Conservation (phyloP, 129 eudicot species). For the Apium graveolens region DNA sequence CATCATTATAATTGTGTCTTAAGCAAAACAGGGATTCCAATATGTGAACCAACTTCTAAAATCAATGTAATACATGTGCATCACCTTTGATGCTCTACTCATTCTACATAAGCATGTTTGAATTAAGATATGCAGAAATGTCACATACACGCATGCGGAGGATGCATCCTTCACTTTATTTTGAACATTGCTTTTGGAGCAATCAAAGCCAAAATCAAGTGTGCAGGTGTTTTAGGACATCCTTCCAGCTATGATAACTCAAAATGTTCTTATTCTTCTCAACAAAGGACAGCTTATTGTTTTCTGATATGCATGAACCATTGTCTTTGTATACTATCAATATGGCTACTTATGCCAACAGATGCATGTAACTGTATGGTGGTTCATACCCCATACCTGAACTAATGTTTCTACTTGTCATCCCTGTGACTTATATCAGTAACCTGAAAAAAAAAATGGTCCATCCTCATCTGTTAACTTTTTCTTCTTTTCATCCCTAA, state of each 20-base stretch:
- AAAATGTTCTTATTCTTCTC: not conserved
- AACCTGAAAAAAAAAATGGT: constrained; percentile 19
- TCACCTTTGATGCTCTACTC: no score
- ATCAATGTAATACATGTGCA: not conserved
- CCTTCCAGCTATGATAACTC: not conserved
- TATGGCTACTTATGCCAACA: constrained; percentile 12
- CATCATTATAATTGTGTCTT: not conserved
- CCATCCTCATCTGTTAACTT: constrained; percentile 24
- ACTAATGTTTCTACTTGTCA: constrained; percentile 23
- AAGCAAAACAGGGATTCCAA: not conserved
- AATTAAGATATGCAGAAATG: not conserved
- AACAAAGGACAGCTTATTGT: not conserved
- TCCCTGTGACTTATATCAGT: constrained; percentile 24
- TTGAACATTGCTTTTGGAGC: not conserved
- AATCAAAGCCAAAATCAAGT: not conserved
- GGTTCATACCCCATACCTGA: constrained; percentile 20
- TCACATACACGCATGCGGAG: not conserved
- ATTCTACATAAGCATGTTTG: not conserved
- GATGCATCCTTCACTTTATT: not conserved
- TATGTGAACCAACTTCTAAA: not conserved
- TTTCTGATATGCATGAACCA: not conserved
- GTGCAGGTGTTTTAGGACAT: not conserved
- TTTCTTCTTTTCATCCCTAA: constrained; percentile 22
- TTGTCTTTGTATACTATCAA: not conserved
- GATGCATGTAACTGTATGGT: constrained; percentile 24